Conservation (phyloP, 257 asterid species). For the Ocimum tenuiflorum region DNA sequence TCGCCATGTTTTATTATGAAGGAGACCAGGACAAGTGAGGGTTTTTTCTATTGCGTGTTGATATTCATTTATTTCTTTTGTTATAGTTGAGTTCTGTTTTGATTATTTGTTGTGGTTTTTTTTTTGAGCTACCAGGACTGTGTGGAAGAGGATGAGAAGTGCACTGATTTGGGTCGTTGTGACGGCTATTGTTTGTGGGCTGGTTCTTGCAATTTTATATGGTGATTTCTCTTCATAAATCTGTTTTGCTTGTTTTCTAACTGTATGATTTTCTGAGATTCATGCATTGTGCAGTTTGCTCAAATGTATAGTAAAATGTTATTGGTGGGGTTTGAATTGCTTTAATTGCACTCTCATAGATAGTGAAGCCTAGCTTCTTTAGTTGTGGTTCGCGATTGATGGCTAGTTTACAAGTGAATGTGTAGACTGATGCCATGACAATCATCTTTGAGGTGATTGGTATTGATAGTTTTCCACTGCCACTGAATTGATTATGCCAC, state of each 20-base stretch:
- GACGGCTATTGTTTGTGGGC: conserved; percentile 81
- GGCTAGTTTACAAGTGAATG: not conserved
- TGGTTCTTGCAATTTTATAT: conserved; percentile 77
- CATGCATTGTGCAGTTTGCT: not conserved
- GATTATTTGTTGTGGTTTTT: not conserved
- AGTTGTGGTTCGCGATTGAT: not conserved
- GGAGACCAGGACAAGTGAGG: conserved; percentile 92
- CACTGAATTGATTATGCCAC: not conserved
- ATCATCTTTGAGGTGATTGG: not conserved
- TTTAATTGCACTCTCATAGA: not conserved
- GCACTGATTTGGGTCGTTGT: conserved; percentile 74
- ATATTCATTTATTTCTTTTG: not conserved
- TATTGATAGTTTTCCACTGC: conserved; percentile 3
- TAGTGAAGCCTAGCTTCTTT: not conserved
- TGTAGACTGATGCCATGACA: not conserved
- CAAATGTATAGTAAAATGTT: not conserved
- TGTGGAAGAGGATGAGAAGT: conserved; percentile 83
- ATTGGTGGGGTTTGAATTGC: conserved; percentile 3
- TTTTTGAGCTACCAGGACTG: conserved; percentile 46
- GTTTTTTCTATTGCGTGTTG: not conserved
- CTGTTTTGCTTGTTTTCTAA: not conserved
- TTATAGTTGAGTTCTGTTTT: not conserved
- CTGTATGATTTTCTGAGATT: not conserved
- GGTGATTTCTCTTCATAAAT: conserved; percentile 36
- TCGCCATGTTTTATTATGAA: conserved; percentile 96